These are phyloP conservation scores for Martiniozyma asiatica DNA, from an alignment of 1,139 yeast species.

Conservation along the genomic window DNA sequence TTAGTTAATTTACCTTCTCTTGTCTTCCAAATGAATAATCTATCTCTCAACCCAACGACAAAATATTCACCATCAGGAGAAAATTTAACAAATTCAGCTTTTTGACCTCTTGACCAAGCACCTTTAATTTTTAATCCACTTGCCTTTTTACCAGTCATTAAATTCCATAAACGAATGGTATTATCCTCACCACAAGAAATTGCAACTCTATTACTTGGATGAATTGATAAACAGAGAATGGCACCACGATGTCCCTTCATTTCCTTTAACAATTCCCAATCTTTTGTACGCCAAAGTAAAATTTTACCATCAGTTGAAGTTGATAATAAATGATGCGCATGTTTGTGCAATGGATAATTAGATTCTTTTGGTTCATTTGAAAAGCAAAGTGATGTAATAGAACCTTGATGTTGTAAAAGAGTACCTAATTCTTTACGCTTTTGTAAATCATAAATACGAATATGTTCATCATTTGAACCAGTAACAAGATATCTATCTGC, in stretches of 20 bases:
- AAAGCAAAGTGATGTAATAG: conserved; percentile 66
- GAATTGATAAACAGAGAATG: conserved; percentile 76
- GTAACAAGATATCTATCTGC: conserved; percentile 82
- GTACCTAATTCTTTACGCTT: conserved; percentile 92
- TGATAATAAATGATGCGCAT: conserved; percentile 79
- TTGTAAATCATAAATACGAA: conserved; percentile 85
- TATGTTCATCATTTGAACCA: conserved; percentile 94
- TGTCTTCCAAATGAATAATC: conserved; percentile 55
- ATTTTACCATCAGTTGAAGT: conserved; percentile 89
- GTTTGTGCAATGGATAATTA: conserved; percentile 23
- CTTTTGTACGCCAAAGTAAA: conserved; percentile 88
- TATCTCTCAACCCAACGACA: conserved; percentile 61
- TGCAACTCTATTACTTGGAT: conserved; percentile 87
- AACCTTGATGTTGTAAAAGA: conserved; percentile 79
- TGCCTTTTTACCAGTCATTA: conserved; percentile 97
- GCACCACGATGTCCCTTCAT: conserved; percentile 74
- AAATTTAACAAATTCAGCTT: conserved; percentile 61
- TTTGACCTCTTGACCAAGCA: conserved; percentile 49
- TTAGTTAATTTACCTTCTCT: conserved; percentile 47
- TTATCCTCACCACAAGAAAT: conserved; percentile 79
- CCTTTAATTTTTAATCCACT: conserved; percentile 68
- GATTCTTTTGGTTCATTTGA: conserved; percentile 31
- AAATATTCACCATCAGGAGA: conserved; percentile 50
- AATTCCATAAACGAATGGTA: conserved; percentile 81
- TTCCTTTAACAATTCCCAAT: conserved; percentile 88